Base-by-base conservation (phyloP, 495 filamentous ascomycete genomes). In the Daldinia childiae region DNA sequence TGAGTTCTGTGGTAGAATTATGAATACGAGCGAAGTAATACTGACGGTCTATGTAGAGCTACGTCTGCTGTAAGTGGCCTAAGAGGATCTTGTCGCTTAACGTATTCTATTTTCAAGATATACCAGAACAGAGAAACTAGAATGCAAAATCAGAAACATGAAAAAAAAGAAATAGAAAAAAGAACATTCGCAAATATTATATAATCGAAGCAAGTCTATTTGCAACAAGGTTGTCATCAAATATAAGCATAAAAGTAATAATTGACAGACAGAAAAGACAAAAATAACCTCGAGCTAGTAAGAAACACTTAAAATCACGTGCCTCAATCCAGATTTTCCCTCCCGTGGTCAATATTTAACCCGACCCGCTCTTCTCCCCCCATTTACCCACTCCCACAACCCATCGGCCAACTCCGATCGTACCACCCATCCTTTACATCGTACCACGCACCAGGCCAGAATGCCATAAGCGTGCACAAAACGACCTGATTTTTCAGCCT, bases 401-500 rank as follows among this genome's bases (percentile, higher is more conserved):
- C 61, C 27, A 43, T 61, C 69, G 69, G 69, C 69, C 24, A 30
- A 30, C 54, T 64, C 70, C 66, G 66, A 74, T 74, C 71, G 27
- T 3, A 74, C 71, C 66, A 74, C 71, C 19, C 4, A 3, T 8
- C 50, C 1, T 5, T 24, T 4, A 4, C 39, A 74, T 74, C 66
- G 66, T 56, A 74, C 62, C 39, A 66, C 56, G 59, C 62, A 67
- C 43, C 71, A 74, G 62, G 51, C 71, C 71, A 74, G 71, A 69
- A 52, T 70, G 51, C 70, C 70, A 62, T 69, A 72, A 72, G 68
- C 68, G 59, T 32, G 7, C 14, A 12, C 15, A 55, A 27, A 43
- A 50, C 67, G 48, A 45, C 60, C 43, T 69, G 66, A 68, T 62
- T 56, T 65, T 32, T 14, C 1, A 57, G 55, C 60, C 39, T 61